Conservation (phyloP, 805 yeast species). For the Isabelozyma pseudorhagii region DNA sequence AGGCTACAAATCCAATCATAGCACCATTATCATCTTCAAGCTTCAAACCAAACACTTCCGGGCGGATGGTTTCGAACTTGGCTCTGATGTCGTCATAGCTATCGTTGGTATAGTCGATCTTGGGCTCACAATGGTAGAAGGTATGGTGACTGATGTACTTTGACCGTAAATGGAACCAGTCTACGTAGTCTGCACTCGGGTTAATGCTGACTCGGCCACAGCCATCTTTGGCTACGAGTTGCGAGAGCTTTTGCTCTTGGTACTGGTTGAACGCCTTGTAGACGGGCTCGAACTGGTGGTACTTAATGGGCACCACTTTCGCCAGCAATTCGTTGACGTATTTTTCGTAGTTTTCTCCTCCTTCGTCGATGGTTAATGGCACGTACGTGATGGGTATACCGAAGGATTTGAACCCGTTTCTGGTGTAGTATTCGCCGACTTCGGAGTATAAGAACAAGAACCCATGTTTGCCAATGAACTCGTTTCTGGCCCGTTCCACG, state of each 20-base stretch:
- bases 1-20: constrained; percentile 26
- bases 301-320: constrained; percentile 16
- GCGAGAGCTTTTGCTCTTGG: constrained; percentile 10
- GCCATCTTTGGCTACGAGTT: constrained; percentile 22
- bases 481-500: constrained; percentile 20
- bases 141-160: constrained; percentile 25
- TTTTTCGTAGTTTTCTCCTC: neutral
- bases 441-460: constrained; percentile 40
- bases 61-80: constrained; percentile 21
- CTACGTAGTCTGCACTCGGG: constrained; percentile 25
- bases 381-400: constrained; percentile 30
- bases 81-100: constrained; percentile 16
- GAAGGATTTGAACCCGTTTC: constrained; percentile 35
- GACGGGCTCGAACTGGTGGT: constrained; percentile 26
- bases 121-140: constrained; percentile 10
- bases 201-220: constrained; percentile 25
- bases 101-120: constrained; percentile 14
- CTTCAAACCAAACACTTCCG: constrained; percentile 31
- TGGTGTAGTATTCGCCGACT: constrained; percentile 40
- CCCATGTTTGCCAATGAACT: constrained; percentile 27
- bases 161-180: constrained; percentile 43
- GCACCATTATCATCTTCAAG: constrained; percentile 8
- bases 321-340: neutral
- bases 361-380: constrained; percentile 7
- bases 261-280: constrained; percentile 14